Evolutionary conservation across 75 land plant species (phyloP), one percentile per base, ranked within the genome.

Genomic region (Sequoiadendron giganteum): DNA sequence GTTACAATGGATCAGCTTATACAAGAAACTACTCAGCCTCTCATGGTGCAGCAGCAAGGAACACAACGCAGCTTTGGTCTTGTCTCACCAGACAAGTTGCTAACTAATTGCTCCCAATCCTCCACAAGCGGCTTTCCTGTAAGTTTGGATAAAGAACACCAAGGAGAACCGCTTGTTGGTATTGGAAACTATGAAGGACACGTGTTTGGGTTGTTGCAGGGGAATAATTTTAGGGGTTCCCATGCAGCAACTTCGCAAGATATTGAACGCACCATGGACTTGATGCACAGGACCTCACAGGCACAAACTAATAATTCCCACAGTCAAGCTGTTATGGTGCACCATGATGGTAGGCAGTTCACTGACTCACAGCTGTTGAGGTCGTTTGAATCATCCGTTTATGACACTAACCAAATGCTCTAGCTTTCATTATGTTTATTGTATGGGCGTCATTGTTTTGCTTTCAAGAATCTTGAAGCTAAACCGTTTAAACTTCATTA

Each of bases 101-200:
- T 72, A 72, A 72, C 76, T 30, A 72, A 25, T 30, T 4, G 65
- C 65, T 58, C 65, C 65, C 65, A 58, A 19, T 72, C 76, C 34
- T 72, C 76, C 34, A n/a, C 76, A 9, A 72, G 36, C 30, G 76
- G 76, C 76, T 72, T 72, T 72, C 76, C 76, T 72, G 76, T 72
- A 10, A 72, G 13, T 72, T 72, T 72, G 36, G 76, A 30, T 72
- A 72, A 72, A 30, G 76, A 30, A 36, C 76, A 72, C 13, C 76
- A 30, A 72, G 76, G 76, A 72, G 76, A 72, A 10, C 76, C 34
- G 9, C 76, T 28, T 30, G 76, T 30, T n/a, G 11, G 76, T 72
- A 72, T 72, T 72, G 76, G 76, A 10, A 72, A n/a, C 36, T 72
- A 72, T 72, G 76, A 72, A 72, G 76, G 76, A n/a, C 76, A 72